phyloP scores from a whole-genome alignment of 2,329 filamentous ascomycete species.

The Parafenestella ontariensis region DNA sequence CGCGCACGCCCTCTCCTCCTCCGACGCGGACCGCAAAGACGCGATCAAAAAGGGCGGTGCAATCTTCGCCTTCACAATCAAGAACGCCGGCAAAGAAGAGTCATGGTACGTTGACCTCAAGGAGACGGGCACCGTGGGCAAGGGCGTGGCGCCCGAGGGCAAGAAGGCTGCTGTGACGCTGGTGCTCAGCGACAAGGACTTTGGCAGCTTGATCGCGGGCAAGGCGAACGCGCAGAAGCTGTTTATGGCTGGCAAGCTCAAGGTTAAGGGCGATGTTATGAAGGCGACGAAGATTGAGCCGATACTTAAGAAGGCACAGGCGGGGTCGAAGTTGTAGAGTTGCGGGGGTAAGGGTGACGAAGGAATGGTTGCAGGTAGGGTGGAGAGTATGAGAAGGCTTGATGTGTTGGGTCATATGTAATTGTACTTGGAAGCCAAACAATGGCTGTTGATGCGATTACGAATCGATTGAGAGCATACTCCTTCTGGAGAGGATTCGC shows the following conservation, averaged over 20 bases:
- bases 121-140: constrained; percentile 81
- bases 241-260: constrained; percentile 98
- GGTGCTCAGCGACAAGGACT: constrained; percentile 82
- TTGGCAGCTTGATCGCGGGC: constrained; percentile 79
- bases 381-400: too few relatives aligned
- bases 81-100: constrained; percentile 83
- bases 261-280: constrained; percentile 98
- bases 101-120: constrained; percentile 97
- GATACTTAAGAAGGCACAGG: constrained; percentile 60
- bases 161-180: constrained; percentile 91
- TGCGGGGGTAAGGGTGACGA: too few relatives aligned
- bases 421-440: too few relatives aligned
- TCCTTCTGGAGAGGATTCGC: too few relatives aligned
- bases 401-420: too few relatives aligned
- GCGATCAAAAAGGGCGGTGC: constrained; percentile 89
- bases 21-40: constrained; percentile 78
- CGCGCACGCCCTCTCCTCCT: constrained; percentile 71
- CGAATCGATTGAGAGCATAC: too few relatives aligned
- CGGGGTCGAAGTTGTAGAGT: constrained; percentile 46
- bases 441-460: too few relatives aligned
- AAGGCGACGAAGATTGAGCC: constrained; percentile 97
- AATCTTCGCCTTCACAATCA: constrained; percentile 89
- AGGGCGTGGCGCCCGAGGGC: constrained; percentile 71
- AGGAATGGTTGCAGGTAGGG: too few relatives aligned
- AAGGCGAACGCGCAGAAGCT: constrained; percentile 94